These are phyloP conservation scores for Abrus precatorius DNA, from an alignment of 306 rosid species.

Conservation along the genomic window DNA sequence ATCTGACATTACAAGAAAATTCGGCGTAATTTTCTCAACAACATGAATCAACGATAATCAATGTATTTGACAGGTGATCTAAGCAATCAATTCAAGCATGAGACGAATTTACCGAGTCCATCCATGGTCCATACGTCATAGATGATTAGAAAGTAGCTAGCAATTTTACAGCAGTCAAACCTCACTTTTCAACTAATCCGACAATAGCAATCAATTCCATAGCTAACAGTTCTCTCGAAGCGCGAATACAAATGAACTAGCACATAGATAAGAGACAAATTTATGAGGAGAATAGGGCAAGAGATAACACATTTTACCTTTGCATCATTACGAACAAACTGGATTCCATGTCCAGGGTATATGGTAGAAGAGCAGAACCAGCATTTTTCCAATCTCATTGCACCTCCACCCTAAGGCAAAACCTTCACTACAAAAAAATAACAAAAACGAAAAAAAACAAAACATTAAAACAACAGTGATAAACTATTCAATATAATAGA, in stretches of 20 bases:
- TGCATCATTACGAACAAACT: conserved; percentile 91
- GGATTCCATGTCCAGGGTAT: conserved; percentile 80
- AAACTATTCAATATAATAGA: background rate
- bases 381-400: conserved; percentile 93
- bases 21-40: no score
- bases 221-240: background rate
- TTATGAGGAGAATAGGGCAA: background rate
- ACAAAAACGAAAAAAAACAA: conserved; percentile 19
- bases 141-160: conserved; percentile 21
- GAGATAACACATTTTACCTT: conserved; percentile 55
- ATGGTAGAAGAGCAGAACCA: conserved; percentile 93
- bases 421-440: conserved; percentile 11
- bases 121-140: background rate
- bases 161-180: background rate
- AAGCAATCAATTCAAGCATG: conserved; percentile 15
- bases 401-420: conserved; percentile 37
- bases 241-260: background rate
- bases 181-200: background rate
- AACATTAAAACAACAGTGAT: background rate
- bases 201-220: background rate
- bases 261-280: background rate
- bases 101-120: background rate
- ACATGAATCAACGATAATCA: background rate
- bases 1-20: no score
- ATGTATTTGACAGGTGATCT: background rate